Evolutionary conservation across 352 stramenopile genomes (phyloP).

Genomic region (Peronospora destructor): DNA sequence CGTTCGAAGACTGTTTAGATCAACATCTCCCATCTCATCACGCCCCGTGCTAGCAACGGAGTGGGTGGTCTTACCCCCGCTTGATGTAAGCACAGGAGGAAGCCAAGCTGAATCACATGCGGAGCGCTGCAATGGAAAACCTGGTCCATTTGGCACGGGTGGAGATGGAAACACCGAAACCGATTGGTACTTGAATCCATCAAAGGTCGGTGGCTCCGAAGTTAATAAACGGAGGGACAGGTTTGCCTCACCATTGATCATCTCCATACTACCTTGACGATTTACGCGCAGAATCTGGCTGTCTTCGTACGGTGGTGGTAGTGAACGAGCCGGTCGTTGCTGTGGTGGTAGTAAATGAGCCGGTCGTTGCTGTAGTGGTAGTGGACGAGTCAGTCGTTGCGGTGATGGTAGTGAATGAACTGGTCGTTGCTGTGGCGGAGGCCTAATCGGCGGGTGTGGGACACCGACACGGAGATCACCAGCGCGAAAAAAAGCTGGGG

Average conservation of each 20-base stretch:
- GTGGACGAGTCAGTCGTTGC: neutral
- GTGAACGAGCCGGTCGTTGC: neutral
- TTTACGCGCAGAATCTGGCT: constrained; percentile 73
- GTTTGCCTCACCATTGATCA: constrained; percentile 27
- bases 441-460: constrained; percentile 10
- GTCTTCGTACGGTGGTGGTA: constrained; percentile 28
- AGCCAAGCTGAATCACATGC: constrained; percentile 5
- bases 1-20: constrained; percentile 64
- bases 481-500: constrained; percentile 11
- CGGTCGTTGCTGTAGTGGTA: constrained; percentile 1
- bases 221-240: constrained; percentile 9
- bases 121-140: constrained; percentile 10
- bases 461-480: constrained; percentile 3
- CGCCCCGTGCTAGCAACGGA: constrained; percentile 4
- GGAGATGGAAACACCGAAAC: constrained; percentile 17
- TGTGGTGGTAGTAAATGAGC: constrained; percentile 3
- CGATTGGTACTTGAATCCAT: constrained; percentile 43
- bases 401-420: constrained; percentile 2
- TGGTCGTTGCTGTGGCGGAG: neutral
- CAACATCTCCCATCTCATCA: constrained; percentile 25
- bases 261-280: constrained; percentile 52
- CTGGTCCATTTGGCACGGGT: constrained; percentile 5
- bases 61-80: neutral
- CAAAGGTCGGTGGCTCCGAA: constrained; percentile 11
- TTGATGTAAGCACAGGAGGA: constrained; percentile 1